A percentile compares a stretch with the other conserved stretches of the same genome.
Evolutionary conservation across 306 rosid genomes (phyloP).

Genomic region (Canavalia ensiformis): DNA sequence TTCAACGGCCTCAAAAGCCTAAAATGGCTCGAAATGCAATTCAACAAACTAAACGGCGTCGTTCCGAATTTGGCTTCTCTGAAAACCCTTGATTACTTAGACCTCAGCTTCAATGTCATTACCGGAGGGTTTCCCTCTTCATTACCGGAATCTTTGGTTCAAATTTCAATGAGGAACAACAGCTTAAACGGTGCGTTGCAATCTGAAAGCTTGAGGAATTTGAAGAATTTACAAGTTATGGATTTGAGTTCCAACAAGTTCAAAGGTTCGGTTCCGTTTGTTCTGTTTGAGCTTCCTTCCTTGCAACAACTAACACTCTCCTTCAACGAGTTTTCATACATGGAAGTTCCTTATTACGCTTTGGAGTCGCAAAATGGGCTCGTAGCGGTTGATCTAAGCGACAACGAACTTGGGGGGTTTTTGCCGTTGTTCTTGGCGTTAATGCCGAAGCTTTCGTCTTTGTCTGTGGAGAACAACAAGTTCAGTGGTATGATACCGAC

Average conservation of each 20-base stretch:
- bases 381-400: slow-evolving; percentile 78
- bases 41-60: slow-evolving; percentile 63
- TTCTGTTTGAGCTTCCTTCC: slow-evolving; percentile 69
- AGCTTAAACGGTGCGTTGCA: slow-evolving; percentile 53
- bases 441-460: slow-evolving; percentile 81
- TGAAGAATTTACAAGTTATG: slow-evolving; percentile 62
- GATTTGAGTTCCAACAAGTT: slow-evolving; percentile 76
- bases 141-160: slow-evolving; percentile 64
- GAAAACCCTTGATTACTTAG: slow-evolving; percentile 59
- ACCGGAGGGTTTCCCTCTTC: slow-evolving; percentile 57
- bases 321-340: slow-evolving; percentile 64
- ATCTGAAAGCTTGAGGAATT: slow-evolving; percentile 44
- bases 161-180: slow-evolving; percentile 77
- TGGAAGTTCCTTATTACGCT: slow-evolving; percentile 49
- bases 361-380: slow-evolving; percentile 49
- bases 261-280: slow-evolving; percentile 58
- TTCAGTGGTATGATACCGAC: slow-evolving; percentile 77
- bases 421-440: slow-evolving; percentile 66
- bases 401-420: slow-evolving; percentile 66
- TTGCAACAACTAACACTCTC: slow-evolving; percentile 79
- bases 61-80: slow-evolving; percentile 62
- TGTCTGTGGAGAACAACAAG: slow-evolving; percentile 76
- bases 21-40: slow-evolving; percentile 70
- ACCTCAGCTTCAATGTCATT: slow-evolving; percentile 64
- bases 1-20: slow-evolving; percentile 53